Conservation (phyloP, 2,329 filamentous ascomycete genomes). For the Sarocladiaceae sp. region DNA sequence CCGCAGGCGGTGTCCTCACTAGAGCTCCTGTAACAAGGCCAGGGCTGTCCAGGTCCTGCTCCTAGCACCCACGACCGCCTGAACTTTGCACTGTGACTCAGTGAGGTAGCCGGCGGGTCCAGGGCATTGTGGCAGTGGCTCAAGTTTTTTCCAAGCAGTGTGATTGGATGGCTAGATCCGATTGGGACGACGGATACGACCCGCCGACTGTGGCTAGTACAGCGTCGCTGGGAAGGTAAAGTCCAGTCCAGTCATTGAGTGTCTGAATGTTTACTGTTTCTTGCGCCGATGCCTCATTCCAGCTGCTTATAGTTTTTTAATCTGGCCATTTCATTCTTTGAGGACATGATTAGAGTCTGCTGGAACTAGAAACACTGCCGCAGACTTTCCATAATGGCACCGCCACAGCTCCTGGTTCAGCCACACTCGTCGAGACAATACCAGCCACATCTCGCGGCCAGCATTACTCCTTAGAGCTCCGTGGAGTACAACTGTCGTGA, state of each 20-base stretch:
- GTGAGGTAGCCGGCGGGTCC: not conserved
- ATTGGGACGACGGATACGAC: not conserved
- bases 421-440: not conserved
- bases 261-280: too few species aligned
- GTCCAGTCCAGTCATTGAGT: too few species aligned
- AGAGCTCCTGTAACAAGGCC: too few species aligned
- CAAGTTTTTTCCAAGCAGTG: not conserved
- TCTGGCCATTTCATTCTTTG: too few species aligned
- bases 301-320: too few species aligned
- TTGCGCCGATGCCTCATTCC: too few species aligned
- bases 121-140: not conserved
- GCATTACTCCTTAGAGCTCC: constrained; percentile 6
- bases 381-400: not conserved
- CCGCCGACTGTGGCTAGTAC: constrained; percentile 2
- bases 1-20: too few species aligned
- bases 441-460: not conserved
- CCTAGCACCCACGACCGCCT: too few species aligned
- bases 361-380: too few species aligned
- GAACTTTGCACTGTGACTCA: not conserved
- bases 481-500: constrained; percentile 1
- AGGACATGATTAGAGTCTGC: too few species aligned
- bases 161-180: not conserved
- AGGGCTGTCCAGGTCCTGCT: too few species aligned
- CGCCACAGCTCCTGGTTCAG: not conserved
- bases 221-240: too few species aligned